Percentiles rank a stretch among this genome's conserved stretches.
These are phyloP conservation scores for Talaromyces rugulosus DNA, from an alignment of 2,329 filamentous ascomycete genomes.

Conservation along the genomic window DNA sequence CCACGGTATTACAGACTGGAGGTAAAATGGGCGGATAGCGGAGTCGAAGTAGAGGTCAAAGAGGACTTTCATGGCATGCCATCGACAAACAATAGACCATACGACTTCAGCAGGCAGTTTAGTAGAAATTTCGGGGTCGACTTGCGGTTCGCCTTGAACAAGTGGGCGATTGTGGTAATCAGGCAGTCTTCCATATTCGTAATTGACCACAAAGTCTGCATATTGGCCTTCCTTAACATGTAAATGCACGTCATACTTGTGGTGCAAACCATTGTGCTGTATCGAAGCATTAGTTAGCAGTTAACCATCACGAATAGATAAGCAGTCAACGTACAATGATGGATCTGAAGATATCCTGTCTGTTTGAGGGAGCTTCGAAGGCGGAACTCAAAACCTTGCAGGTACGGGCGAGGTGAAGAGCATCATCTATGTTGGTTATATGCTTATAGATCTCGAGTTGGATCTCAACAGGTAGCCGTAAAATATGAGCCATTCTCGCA, in stretches of 20 bases:
- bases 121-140: background rate
- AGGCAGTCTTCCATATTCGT: background rate
- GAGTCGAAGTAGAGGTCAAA: slow-evolving; percentile 9
- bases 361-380: background rate
- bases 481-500: too few species aligned
- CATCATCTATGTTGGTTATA: slow-evolving; percentile 4
- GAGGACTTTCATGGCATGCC: slow-evolving; percentile 8
- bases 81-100: slow-evolving; percentile 9
- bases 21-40: background rate
- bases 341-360: background rate
- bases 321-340: background rate
- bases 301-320: background rate
- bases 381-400: background rate
- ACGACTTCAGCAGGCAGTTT: background rate
- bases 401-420: slow-evolving; percentile 4
- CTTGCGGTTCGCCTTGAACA: background rate
- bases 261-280: slow-evolving; percentile 6
- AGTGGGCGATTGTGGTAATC: background rate
- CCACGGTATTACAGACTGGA: background rate
- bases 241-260: slow-evolving; percentile 4
- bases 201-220: background rate
- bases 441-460: background rate
- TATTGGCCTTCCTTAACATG: background rate
- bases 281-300: background rate
- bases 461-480: background rate